Evolutionary conservation across 768 basidiomycete species (phyloP), one percentile per base, ranked within the genome.

Genomic region (Suillus alpinus): DNA sequence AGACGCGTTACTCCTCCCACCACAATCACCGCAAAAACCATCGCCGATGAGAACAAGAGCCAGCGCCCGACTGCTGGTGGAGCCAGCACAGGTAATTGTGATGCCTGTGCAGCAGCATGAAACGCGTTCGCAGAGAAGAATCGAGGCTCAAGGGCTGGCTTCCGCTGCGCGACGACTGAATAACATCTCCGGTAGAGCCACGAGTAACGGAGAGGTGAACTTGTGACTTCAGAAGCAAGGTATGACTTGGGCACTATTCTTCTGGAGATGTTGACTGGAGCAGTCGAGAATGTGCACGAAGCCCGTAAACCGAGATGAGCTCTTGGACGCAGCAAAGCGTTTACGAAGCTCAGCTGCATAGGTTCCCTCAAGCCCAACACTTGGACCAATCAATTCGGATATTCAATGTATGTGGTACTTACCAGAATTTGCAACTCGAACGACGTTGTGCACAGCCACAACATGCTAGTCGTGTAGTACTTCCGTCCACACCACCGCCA

Each of bases 1-100:
- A 99, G 83, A 46, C 97, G 89, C 2, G 97, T 99, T 61, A 99
- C 84, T 9, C 96, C 97, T 32, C 97, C 97, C 5, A 99, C 92
- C 57, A 98, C 89, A 67, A 98, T 87, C 70, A 99, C 92, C 20
- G 87, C 88, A 65, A 98, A 89, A 26, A 96, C 94, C 36, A 99
- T 78, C 5, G 84, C 85, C 0, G 94, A 91, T 16, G 94, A 95
- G 56, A 83, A 71, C 68, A 95, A 81, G 18, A 99, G 84, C 94
- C 96, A 98, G 61, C 82, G 79, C 7, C 88, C 91, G 12, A 96
- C 91, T 6, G 83, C 76, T 0, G 86, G 87, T 6, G 87, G 76
- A 4, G 92, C 81, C 18, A 92, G 80, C 9, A 86, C 74, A 0
- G 86, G 88, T 2, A 85, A 70, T 49, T 69, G 74, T 18, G 76